phyloP scores from a whole-genome alignment of 768 basidiomycete genomes.

The Xerocomus brunneocitrinus region DNA sequence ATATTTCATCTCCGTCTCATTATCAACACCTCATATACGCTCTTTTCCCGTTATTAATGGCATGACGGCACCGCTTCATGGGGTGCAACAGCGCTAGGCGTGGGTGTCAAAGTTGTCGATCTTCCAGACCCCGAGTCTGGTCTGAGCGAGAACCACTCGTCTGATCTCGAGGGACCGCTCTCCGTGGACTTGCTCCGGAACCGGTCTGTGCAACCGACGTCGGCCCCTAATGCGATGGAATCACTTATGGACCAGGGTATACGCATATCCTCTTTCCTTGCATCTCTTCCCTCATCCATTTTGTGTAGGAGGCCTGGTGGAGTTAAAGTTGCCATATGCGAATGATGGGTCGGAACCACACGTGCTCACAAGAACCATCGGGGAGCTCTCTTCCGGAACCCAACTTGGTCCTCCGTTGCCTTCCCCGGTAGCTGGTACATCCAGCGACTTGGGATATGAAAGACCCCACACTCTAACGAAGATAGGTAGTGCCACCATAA shows the following conservation, averaged over 20 bases:
- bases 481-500: background rate
- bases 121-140: constrained; percentile 23
- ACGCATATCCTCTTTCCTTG: background rate
- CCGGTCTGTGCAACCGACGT: constrained; percentile 5
- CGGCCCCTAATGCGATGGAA: constrained; percentile 45
- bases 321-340: constrained; percentile 44
- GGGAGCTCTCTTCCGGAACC: constrained; percentile 39
- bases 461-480: background rate
- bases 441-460: background rate
- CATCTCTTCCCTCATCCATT: background rate
- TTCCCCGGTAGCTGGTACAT: constrained; percentile 2
- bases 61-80: constrained; percentile 4
- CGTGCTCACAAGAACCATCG: constrained; percentile 40
- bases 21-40: constrained; percentile 8
- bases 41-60: constrained; percentile 4
- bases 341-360: constrained; percentile 29
- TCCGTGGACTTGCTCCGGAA: constrained; percentile 23
- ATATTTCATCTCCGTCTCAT: constrained; percentile 10
- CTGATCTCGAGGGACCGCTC: constrained; percentile 25
- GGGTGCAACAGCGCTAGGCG: constrained; percentile 48
- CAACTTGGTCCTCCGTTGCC: constrained; percentile 24
- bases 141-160: constrained; percentile 16
- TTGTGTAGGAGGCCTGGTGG: constrained; percentile 50
- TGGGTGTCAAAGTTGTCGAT: constrained; percentile 51
- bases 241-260: constrained; percentile 63